These are phyloP conservation scores for Parathielavia hyrcaniae DNA, from an alignment of 495 filamentous ascomycete species.

Conservation along the genomic window DNA sequence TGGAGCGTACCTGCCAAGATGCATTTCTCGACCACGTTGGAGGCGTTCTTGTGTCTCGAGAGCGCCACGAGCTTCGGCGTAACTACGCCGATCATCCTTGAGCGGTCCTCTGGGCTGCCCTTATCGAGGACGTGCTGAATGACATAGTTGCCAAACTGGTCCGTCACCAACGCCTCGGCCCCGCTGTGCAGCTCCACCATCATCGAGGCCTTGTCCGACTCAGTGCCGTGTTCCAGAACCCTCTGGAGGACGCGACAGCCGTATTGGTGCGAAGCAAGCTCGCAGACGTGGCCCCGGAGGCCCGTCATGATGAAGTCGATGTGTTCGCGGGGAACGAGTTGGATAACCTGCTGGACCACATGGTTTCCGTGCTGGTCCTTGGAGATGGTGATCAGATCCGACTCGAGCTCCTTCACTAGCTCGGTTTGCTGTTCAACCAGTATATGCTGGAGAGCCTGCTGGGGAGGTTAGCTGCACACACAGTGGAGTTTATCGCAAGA, in stretches of 20 bases:
- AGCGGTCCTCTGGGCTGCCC: slow-evolving; percentile 69
- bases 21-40: slow-evolving; percentile 95
- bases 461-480: slow-evolving; percentile 14
- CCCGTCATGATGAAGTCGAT: slow-evolving; percentile 86
- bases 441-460: slow-evolving; percentile 82
- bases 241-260: slow-evolving; percentile 93
- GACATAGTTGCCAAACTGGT: slow-evolving; percentile 96
- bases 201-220: slow-evolving; percentile 61
- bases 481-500: background rate
- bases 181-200: slow-evolving; percentile 73
- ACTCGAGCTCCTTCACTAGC: slow-evolving; percentile 75
- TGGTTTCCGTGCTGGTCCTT: slow-evolving; percentile 94
- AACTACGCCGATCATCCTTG: slow-evolving; percentile 66
- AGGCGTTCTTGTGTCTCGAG: slow-evolving; percentile 95
- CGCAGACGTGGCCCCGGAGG: slow-evolving; percentile 71
- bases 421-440: slow-evolving; percentile 82
- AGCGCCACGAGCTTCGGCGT: slow-evolving; percentile 62
- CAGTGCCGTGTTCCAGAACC: slow-evolving; percentile 79
- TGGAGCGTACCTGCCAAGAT: slow-evolving; percentile 65
- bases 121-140: slow-evolving; percentile 88
- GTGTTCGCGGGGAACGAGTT: slow-evolving; percentile 71
- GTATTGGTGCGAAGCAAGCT: slow-evolving; percentile 73
- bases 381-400: slow-evolving; percentile 72
- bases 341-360: slow-evolving; percentile 92
- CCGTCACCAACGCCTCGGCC: slow-evolving; percentile 65